Evolutionary conservation across 176 grass and related monocot genomes (phyloP), one percentile per base, ranked within the genome.

Genomic region (Triticum timopheevii): DNA sequence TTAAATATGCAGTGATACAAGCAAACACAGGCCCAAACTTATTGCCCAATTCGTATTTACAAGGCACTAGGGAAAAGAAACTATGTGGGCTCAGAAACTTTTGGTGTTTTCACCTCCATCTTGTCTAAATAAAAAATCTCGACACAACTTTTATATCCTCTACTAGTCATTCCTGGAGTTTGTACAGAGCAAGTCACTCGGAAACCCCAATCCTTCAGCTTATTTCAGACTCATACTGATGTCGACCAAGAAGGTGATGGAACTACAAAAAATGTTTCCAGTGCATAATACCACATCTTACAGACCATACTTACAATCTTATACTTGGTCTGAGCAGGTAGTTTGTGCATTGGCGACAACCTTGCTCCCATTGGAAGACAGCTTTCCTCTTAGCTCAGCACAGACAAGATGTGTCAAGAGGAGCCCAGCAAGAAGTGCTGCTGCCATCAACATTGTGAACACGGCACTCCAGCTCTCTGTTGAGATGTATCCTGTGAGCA

Each of bases 401-500:
- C 77, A 90, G 20, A 91, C 89, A 77, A 93, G 94, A 73, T 91
- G 81, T 52, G 87, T 88, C 82, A 96, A 91, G 19, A 96, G 88
- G 66, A 96, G 88, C 34, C 94, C 94, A 6, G 94, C 94, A 85
- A 96, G 73, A 33, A 96, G 82, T 73, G 94, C 92, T 58, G 94
- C 92, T 22, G 38, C 92, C 94, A 96, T 96, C 31, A 96, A 73
- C 92, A 96, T 93, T 3, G 82, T 89, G 81, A 96, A 96, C 61
- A 96, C 92, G 6, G 85, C 87, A 16, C 86, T 86, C 94, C 92
- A 96, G 58, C 94, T 96, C 74, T 86, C 79, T 0, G 89, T 83
- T 19, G 94, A 96, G 34, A 96, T 90, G 69, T 96, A 96, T 39
- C 94, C 94, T 50, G 94, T 96, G 58, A 96, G 61, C 76, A 96